Evolutionary conservation across 2,329 filamentous ascomycete genomes (phyloP), one percentile per base, ranked within the genome.

Genomic region (Cladobotryum mycophilum): DNA sequence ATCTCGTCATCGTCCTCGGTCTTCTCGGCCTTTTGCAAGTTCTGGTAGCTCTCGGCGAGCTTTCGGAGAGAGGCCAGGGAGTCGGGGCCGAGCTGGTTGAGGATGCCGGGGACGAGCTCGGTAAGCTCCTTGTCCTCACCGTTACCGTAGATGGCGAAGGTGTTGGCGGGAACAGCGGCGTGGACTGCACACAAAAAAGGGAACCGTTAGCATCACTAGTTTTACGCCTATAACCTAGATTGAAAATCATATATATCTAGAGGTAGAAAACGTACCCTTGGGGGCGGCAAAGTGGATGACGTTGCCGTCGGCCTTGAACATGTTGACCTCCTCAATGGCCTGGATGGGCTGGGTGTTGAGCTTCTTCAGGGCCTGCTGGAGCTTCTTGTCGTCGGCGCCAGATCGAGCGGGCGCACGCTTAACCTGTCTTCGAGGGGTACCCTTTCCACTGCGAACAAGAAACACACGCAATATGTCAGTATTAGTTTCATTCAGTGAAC

Each of bases 221-320:
- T 12, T 9, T 20, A 7, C n/a, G 3, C 13, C 15, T 4, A 41
- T 2, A 41, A 20, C 20, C 11, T 15, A 41, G 20, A n/a, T 12
- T 20, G 20, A 4, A 41, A 12, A 20, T 15, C 15, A 8, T 13
- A 9, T 5, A 40, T 20, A 17, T 12, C 20, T 12, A 9, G 14
- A 17, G 9, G 7, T 20, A 20, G 25, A 22, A 13, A n/a, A 25
- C 82, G 69, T 77, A 97, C 93, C 93, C 82, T 96, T 96, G 64
- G 93, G 93, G 68, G 89, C 89, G 66, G 89, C 87, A 73, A 99
- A 99, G 84, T 99, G 93, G 69, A 99, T 97, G 74, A 99, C 93
- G 75, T 99, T 99, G 74, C 93, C 93, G 72, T 99, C 93, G 71
- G 88, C 87, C 88, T 99, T 99, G 86, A 99, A 99, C 93, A 99